Conservation (phyloP, 2,329 filamentous ascomycete species). For the Alternaria sp. region DNA sequence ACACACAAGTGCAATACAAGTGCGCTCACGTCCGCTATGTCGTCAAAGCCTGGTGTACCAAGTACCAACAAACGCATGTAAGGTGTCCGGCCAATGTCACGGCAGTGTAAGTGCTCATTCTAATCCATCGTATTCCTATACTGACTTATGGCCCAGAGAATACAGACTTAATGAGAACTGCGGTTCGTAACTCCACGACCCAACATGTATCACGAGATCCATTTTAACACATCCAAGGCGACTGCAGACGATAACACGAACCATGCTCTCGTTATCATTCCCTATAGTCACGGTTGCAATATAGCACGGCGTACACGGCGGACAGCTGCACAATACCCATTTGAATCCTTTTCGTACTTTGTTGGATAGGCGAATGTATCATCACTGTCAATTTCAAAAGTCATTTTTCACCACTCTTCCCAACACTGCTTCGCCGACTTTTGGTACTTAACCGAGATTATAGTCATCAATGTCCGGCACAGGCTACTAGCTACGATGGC, state of each 20-base stretch:
- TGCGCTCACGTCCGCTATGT: conserved; percentile 65
- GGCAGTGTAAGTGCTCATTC: conserved; percentile 53
- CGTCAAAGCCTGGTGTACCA: conserved; percentile 65
- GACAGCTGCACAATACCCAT: conserved; percentile 47
- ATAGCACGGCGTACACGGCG: conserved; percentile 44
- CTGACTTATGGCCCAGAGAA: conserved; percentile 48
- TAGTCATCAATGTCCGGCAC: conserved; percentile 1
- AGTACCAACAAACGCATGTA: conserved; percentile 63
- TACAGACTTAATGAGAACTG: conserved; percentile 60
- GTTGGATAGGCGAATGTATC: conserved; percentile 40
- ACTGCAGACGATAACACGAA: conserved; percentile 39
- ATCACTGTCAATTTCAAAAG: conserved; percentile 26
- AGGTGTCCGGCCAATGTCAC: conserved; percentile 65
- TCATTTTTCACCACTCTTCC: conserved; percentile 9
- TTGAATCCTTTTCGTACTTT: conserved; percentile 27
- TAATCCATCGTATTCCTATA: neutral
- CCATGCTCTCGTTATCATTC: conserved; percentile 2
- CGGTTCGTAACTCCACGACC: conserved; percentile 44
- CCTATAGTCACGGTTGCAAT: conserved; percentile 25
- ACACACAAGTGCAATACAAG: conserved; percentile 66
- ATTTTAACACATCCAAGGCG: conserved; percentile 40
- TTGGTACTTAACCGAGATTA: conserved; percentile 19
- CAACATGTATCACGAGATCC: neutral
- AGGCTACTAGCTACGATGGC: neutral
- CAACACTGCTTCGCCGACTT: conserved; percentile 13